Evolutionary conservation across 352 stramenopile genomes (phyloP).

Genomic region (Pythium grandisporangium): DNA sequence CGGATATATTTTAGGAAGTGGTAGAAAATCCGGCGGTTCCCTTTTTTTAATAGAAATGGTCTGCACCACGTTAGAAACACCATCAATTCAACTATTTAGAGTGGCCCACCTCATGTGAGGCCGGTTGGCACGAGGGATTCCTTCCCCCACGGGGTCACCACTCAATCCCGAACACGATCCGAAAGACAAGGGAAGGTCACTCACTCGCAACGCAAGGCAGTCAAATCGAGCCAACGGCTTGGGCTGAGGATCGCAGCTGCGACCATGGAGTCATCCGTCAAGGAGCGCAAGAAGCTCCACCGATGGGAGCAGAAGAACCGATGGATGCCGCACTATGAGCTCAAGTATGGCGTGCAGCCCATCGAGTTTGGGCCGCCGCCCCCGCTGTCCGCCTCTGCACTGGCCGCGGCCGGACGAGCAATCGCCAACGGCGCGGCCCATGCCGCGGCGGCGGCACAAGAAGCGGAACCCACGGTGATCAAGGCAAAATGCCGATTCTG

Average conservation of each 20-base stretch:
- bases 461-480: conserved; percentile 19
- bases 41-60: too few relatives aligned
- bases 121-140: neutral
- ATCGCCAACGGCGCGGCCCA: neutral
- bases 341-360: conserved; percentile 48
- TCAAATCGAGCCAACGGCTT: too few relatives aligned
- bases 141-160: too few relatives aligned
- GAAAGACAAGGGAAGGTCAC: neutral
- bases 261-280: too few relatives aligned
- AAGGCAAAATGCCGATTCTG: conserved; percentile 55
- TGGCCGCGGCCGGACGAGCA: conserved; percentile 1
- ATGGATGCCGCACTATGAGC: conserved; percentile 51
- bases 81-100: too few relatives aligned
- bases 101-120: too few relatives aligned
- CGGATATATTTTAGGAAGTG: too few relatives aligned
- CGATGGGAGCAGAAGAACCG: conserved; percentile 59
- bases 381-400: too few relatives aligned
- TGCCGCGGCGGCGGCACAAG: neutral
- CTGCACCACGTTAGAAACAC: too few relatives aligned
- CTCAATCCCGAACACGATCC: neutral
- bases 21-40: too few relatives aligned
- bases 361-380: conserved; percentile 27
- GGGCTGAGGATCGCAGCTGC: too few relatives aligned
- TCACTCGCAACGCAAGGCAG: too few relatives aligned
- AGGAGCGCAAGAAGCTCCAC: conserved; percentile 45